Evolutionary conservation across 768 basidiomycete genomes (phyloP).

Genomic region (Agrocybe chaxingu): DNA sequence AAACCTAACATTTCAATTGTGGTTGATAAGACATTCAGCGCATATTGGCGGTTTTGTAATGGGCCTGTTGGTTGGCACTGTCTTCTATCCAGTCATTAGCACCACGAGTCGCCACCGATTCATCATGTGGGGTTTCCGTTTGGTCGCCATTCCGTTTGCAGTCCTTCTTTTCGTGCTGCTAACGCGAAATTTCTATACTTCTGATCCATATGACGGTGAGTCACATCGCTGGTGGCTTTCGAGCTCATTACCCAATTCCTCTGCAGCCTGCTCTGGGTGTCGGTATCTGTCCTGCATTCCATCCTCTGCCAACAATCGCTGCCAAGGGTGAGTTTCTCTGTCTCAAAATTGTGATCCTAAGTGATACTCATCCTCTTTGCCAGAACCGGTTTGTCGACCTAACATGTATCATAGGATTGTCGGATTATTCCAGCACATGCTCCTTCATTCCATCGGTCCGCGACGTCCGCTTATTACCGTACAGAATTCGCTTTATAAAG

Average conservation of each 20-base stretch:
- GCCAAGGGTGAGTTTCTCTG: conserved; percentile 44
- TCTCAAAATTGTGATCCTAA: too few species aligned
- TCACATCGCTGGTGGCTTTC: conserved; percentile 10
- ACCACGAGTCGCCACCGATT: conserved; percentile 67
- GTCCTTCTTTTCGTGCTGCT: conserved; percentile 82
- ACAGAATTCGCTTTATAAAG: too few species aligned
- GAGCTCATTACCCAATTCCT: neutral
- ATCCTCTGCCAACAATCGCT: conserved; percentile 65
- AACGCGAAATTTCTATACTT: conserved; percentile 85
- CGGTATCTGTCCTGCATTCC: conserved; percentile 91
- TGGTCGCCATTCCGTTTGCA: conserved; percentile 71
- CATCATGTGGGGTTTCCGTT: conserved; percentile 70
- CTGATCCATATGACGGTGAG: conserved; percentile 80
- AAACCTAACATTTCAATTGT: neutral
- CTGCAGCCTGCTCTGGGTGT: conserved; percentile 78
- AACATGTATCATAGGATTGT: too few species aligned
- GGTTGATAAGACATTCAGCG: conserved; percentile 36
- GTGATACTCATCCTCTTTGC: conserved; percentile 2
- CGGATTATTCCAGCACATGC: too few species aligned
- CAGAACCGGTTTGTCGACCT: conserved; percentile 31
- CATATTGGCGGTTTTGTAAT: conserved; percentile 88
- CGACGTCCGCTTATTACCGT: too few species aligned
- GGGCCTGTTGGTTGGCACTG: conserved; percentile 78
- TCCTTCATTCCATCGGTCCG: too few species aligned
- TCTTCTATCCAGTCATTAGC: conserved; percentile 89